Evolutionary conservation across 768 basidiomycete genomes (phyloP), one percentile per base, ranked within the genome.

Genomic region (Gloeophyllum trabeum): DNA sequence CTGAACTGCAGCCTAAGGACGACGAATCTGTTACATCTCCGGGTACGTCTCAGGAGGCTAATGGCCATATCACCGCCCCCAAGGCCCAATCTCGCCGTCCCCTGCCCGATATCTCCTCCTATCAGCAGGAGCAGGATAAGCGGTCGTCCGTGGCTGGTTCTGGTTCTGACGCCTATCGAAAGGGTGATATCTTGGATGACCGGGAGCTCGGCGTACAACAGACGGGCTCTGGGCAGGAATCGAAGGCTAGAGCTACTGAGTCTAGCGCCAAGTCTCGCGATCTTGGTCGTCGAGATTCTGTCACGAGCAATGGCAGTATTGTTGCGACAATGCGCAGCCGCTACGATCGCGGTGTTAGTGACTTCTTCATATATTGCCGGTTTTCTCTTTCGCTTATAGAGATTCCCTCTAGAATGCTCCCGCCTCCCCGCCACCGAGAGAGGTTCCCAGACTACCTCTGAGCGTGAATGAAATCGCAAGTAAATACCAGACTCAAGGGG

Each of bases 251-350:
- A 43, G 57, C 54, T 19, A 47, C 61, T 22, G 63, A 65, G 44
- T 48, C 44, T 10, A 10, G 10, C 21, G 50, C 52, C 4, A 65
- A 59, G 43, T 45, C 54, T 30, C 54, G 58, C 41, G 25, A 52
- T 13, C 49, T 75, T 3, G 74, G 79, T 40, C 67, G 73, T 46
- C 65, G 57, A 18, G 75, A 79, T 35, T 73, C 76, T 2, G 68
- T 66, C 4, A 66, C 58, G 30, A 79, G 73, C 46, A 69, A 52
- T 38, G 72, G 71, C 10, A 76, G 73, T 49, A 60, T 80, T 20
- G 83, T 88, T 35, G 79, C 83, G 34, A 73, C 75, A 2, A 76
- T 89, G 67, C 70, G 79, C 35, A 72, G 70, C 52, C 73, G 72
- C 39, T 86, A 81, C 18, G n/a, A n/a, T n/a, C 67, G 61, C 32